phyloP scores from a whole-genome alignment of 2,329 filamentous ascomycete species.

The Penicillium janthinellum region DNA sequence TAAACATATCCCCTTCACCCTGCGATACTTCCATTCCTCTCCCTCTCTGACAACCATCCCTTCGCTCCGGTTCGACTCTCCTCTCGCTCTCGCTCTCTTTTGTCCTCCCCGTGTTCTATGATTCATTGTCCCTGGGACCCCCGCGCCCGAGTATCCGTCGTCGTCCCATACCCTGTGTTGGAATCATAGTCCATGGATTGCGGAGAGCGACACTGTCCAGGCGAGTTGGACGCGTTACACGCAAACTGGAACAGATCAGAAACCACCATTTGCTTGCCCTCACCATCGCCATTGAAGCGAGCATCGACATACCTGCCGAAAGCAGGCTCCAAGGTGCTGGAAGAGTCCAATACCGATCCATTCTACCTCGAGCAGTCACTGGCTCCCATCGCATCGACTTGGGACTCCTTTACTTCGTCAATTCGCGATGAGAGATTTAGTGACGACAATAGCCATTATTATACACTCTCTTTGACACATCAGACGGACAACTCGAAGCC shows the following conservation, averaged over 20 bases:
- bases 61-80: not conserved
- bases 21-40: constrained; percentile 17
- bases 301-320: constrained; percentile 36
- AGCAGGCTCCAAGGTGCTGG: constrained; percentile 28
- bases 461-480: constrained; percentile 32
- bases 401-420: constrained; percentile 25
- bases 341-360: constrained; percentile 41
- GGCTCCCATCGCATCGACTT: constrained; percentile 28
- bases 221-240: constrained; percentile 37
- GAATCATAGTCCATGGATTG: constrained; percentile 42
- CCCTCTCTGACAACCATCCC: constrained; percentile 15
- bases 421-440: constrained; percentile 37
- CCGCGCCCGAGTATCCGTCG: constrained; percentile 7
- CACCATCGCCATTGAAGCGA: constrained; percentile 32
- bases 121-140: constrained; percentile 11
- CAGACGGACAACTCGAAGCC: constrained; percentile 18
- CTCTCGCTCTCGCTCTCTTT: not conserved
- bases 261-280: constrained; percentile 32
- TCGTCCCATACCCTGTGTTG: constrained; percentile 19
- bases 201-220: constrained; percentile 35
- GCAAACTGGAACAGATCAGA: constrained; percentile 37
- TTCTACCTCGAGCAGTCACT: constrained; percentile 44
- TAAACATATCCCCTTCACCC: constrained; percentile 40
- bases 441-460: constrained; percentile 35
- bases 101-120: constrained; percentile 6